These are phyloP conservation scores for Leccinum disarticulatum DNA, from an alignment of 768 basidiomycete genomes.

Conservation along the genomic window DNA sequence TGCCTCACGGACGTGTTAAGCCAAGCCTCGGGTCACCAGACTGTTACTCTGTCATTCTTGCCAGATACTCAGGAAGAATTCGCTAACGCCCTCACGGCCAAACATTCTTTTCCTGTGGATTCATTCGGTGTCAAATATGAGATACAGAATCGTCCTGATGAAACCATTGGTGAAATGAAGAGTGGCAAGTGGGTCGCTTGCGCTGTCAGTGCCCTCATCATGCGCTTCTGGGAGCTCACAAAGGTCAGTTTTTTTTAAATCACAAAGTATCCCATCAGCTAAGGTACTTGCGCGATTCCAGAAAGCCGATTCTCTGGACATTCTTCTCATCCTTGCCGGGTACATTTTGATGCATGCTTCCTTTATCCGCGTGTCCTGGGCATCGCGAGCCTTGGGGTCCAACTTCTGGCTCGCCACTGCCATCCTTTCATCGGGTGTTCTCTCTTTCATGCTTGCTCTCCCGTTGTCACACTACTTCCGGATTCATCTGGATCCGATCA, in stretches of 20 bases:
- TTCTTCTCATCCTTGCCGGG: slow-evolving; percentile 90
- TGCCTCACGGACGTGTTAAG: slow-evolving; percentile 43
- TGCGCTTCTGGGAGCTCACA: slow-evolving; percentile 84
- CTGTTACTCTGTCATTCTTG: slow-evolving; percentile 52
- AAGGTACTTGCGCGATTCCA: slow-evolving; percentile 32
- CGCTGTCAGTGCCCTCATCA: slow-evolving; percentile 68
- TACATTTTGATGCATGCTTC: slow-evolving; percentile 96
- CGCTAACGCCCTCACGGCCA: slow-evolving; percentile 37
- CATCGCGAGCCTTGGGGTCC: slow-evolving; percentile 82
- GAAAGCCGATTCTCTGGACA: slow-evolving; percentile 96
- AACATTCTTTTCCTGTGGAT: slow-evolving; percentile 34
- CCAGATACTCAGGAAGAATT: slow-evolving; percentile 54
- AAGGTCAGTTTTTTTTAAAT: slow-evolving; percentile 48
- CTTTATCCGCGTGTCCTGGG: slow-evolving; percentile 87
- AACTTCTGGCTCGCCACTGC: slow-evolving; percentile 69
- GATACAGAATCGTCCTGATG: slow-evolving; percentile 46
- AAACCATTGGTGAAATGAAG: slow-evolving; percentile 70
- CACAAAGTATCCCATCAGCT: neutral
- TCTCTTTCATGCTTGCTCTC: slow-evolving; percentile 83
- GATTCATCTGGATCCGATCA: slow-evolving; percentile 90
- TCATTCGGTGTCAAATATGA: slow-evolving; percentile 48
- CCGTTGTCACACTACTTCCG: slow-evolving; percentile 72
- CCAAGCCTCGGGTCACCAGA: slow-evolving; percentile 36
- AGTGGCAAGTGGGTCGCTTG: slow-evolving; percentile 89
- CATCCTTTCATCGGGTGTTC: slow-evolving; percentile 75